Evolutionary conservation across 2,329 filamentous ascomycete species (phyloP).

Genomic region (Curvularia sp.): DNA sequence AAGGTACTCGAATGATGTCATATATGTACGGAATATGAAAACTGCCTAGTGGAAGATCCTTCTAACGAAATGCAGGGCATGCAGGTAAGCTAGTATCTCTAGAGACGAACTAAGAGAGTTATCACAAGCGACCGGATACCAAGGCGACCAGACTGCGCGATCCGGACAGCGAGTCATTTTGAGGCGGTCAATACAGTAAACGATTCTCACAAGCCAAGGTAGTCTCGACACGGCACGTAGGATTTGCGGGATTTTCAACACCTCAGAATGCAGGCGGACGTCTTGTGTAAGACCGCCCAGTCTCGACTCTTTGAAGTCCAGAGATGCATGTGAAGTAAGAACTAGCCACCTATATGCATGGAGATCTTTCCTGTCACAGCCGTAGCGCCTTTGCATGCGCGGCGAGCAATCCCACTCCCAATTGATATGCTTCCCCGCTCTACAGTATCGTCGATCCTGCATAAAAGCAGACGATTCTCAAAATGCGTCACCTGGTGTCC

Average conservation of each 20-base stretch:
- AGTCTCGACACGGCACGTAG: background rate
- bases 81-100: background rate
- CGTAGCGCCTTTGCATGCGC: conserved; percentile 11
- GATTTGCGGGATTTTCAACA: background rate
- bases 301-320: background rate
- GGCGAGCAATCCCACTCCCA: conserved; percentile 6
- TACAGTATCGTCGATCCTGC: conserved; percentile 16
- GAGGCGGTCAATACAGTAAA: background rate
- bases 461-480: conserved; percentile 10
- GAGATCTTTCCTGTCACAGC: conserved; percentile 13
- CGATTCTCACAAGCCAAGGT: background rate
- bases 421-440: conserved; percentile 13
- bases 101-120: background rate
- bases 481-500: conserved; percentile 11
- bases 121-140: background rate
- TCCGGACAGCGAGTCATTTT: background rate
- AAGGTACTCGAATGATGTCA: background rate
- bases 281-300: background rate
- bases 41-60: background rate
- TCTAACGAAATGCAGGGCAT: background rate
- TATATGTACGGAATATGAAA: background rate
- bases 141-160: background rate
- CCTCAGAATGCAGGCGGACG: background rate
- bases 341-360: conserved; percentile 9
- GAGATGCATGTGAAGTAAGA: conserved; percentile 17